Conservation (phyloP, 352 stramenopile genomes). For the Plasmopara halstedii region DNA sequence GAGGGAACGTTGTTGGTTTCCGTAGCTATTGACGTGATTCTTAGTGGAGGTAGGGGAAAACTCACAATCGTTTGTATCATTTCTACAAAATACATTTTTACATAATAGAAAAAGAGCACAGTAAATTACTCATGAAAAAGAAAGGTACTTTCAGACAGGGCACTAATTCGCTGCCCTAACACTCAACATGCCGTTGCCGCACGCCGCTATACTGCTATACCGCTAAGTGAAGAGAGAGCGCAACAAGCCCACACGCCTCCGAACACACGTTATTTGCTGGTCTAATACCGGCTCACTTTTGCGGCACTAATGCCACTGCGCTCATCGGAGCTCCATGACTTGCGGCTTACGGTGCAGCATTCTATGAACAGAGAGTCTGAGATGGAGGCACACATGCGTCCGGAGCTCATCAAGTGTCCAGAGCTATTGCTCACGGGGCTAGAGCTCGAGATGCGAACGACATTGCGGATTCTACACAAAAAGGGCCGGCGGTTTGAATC, state of each 20-base stretch:
- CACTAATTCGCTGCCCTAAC: slow-evolving; percentile 3
- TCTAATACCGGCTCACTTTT: background rate
- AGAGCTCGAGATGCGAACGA: slow-evolving; percentile 36
- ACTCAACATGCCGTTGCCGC: slow-evolving; percentile 7
- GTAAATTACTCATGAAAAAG: too few relatives aligned
- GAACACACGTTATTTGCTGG: background rate
- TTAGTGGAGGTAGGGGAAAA: too few relatives aligned
- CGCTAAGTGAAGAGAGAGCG: background rate
- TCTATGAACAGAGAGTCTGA: slow-evolving; percentile 7
- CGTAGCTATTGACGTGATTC: too few relatives aligned
- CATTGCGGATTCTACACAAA: slow-evolving; percentile 44
- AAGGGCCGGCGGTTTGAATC: slow-evolving; percentile 66
- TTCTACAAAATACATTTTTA: too few relatives aligned
- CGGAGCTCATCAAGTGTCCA: slow-evolving; percentile 30
- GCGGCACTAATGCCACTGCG: slow-evolving; percentile 9
- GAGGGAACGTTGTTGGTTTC: too few relatives aligned
- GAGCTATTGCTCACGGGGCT: slow-evolving; percentile 39
- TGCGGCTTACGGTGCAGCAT: slow-evolving; percentile 13
- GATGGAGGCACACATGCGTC: background rate
- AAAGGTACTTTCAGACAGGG: background rate
- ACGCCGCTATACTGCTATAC: slow-evolving; percentile 13
- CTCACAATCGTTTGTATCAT: too few relatives aligned
- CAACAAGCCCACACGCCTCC: background rate
- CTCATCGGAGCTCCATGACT: slow-evolving; percentile 13
- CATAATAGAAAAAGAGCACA: too few relatives aligned